phyloP scores from a whole-genome alignment of 768 basidiomycete species.

The Leccinum boreale region DNA sequence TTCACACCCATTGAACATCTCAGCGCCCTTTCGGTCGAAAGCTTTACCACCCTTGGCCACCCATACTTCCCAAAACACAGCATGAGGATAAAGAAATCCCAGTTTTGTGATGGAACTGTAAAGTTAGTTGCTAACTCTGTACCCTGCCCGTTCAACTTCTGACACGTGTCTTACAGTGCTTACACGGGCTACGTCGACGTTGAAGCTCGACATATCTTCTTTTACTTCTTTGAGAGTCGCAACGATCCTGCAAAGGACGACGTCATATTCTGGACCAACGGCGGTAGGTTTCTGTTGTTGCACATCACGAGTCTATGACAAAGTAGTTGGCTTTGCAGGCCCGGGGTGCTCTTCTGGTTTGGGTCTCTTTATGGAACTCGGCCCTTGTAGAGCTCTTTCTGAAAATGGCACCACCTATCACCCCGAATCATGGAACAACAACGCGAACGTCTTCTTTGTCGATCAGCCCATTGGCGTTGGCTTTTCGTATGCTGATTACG shows the following conservation, averaged over 20 bases:
- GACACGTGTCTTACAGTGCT: constrained; percentile 31
- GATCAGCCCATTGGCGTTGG: constrained; percentile 46
- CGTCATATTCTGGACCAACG: constrained; percentile 56
- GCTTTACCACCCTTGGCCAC: constrained; percentile 40
- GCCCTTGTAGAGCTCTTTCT: constrained; percentile 64
- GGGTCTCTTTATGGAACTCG: constrained; percentile 71
- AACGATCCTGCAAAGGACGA: constrained; percentile 54
- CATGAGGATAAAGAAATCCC: constrained; percentile 39
- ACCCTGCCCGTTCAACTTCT: not conserved
- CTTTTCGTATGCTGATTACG: constrained; percentile 45
- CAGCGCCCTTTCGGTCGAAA: constrained; percentile 22
- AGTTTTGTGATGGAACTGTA: constrained; percentile 41
- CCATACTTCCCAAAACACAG: constrained; percentile 43
- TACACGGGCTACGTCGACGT: constrained; percentile 72
- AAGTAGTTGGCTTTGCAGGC: constrained; percentile 14
- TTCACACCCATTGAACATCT: constrained; percentile 35
- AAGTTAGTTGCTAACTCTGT: constrained; percentile 24
- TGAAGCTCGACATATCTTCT: constrained; percentile 61
- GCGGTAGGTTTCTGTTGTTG: constrained; percentile 41
- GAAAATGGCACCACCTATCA: constrained; percentile 50
- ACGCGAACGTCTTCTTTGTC: constrained; percentile 50
- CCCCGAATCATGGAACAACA: constrained; percentile 63
- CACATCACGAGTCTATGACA: not conserved
- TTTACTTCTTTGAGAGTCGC: constrained; percentile 76
- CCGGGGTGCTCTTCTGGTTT: constrained; percentile 57